These are phyloP conservation scores for Parafenestella ontariensis DNA, from an alignment of 2,329 filamentous ascomycete species.

Conservation along the genomic window DNA sequence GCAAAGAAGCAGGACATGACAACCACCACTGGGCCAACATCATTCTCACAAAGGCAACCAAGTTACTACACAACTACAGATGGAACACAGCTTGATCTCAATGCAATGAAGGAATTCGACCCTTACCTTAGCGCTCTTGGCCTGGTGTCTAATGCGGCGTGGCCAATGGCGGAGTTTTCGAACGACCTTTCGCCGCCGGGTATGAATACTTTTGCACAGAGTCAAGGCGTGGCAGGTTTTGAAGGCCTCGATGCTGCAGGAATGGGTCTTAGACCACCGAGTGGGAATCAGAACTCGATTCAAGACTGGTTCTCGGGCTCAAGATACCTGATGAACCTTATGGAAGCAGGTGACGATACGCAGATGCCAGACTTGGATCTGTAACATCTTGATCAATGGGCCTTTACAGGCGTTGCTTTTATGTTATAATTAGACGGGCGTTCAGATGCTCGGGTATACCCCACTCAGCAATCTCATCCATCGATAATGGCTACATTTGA, in stretches of 20 bases:
- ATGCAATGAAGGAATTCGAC: conserved; percentile 59
- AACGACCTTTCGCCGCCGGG: conserved; percentile 1
- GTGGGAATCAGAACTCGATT: conserved; percentile 53
- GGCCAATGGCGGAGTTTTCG: conserved; percentile 26
- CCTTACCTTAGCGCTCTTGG: conserved; percentile 70
- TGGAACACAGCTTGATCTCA: conserved; percentile 26
- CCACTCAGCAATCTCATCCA: not conserved
- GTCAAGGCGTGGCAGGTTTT: not conserved
- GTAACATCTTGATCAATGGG: too few species aligned
- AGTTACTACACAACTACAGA: conserved; percentile 21
- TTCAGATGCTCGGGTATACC: too few species aligned
- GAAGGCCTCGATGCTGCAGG: conserved; percentile 4
- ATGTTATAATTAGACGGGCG: not conserved
- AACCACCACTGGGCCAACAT: conserved; percentile 1
- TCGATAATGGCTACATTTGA: too few species aligned
- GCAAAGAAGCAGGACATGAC: conserved; percentile 58
- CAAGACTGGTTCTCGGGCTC: conserved; percentile 73
- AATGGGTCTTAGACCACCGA: conserved; percentile 12
- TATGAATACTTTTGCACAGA: conserved; percentile 15
- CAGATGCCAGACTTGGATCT: conserved; percentile 40
- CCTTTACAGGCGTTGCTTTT: too few species aligned
- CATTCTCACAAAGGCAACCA: conserved; percentile 9
- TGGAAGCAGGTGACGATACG: conserved; percentile 63
- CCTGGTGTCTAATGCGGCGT: conserved; percentile 57
- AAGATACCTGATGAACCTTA: conserved; percentile 68